Base-by-base conservation (phyloP, 768 basidiomycete species). In the Termitomyces titanicus region DNA sequence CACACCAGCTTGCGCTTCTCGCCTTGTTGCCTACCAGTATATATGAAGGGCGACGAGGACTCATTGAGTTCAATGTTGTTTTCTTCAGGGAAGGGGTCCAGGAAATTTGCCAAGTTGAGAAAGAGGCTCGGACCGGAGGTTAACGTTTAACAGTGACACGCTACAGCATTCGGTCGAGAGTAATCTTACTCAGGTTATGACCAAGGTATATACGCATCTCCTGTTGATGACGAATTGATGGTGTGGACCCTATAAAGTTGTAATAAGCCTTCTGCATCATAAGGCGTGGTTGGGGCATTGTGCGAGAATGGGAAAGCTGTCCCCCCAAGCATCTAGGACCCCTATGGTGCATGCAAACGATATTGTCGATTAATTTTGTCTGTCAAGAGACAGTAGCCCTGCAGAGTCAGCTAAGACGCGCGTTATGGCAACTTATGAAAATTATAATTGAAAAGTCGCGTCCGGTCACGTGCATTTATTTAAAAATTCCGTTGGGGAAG, bases 61-160 rank as follows among this genome's bases (percentile, higher is more conserved):
- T 93, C 44, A 75, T 94, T 29, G 92, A 94, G 65, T 93, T 88
- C 70, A 94, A 94, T 63, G 86, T 94, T 3, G 86, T 91, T 35
- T 92, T 85, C 69, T 89, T 94, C 66, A 71, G 92, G 62, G 86
- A 85, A 67, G 92, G 92, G 0, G 81, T 92, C 47, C 82, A 88
- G 68, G 89, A 92, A 70, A 91, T 94, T 39, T 87, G 86, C 61
- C 80, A 84, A 47, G 82, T 91, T 9, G 91, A 92, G 66, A 79
- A 74, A 58, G 86, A 89, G 63, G 69, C 68, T 12, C 71, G 79
- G 55, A 72, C 67, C n/a, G 72, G 68, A 39, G 70, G 67, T 55
- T 74, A 59, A 62, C 42, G 70, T 67, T 55, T 74, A 59, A 62
- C 42, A 45, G 12, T 27, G 15, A 45, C 11, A 43, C 3, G 9